Conservation (phyloP, 23 red algal genomes). For the Agarophyton chilense region DNA sequence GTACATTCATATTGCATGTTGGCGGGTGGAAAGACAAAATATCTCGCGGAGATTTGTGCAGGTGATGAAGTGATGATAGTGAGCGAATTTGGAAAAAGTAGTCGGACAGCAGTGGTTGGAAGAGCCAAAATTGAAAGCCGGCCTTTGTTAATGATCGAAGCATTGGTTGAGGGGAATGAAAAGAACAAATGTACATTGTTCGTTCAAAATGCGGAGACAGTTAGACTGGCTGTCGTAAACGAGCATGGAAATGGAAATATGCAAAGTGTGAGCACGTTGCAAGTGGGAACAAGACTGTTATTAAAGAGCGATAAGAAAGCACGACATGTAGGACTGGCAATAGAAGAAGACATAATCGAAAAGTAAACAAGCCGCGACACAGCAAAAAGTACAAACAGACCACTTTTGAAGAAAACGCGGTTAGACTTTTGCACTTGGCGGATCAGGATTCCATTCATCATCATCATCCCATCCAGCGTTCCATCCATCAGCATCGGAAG, state of each 20-base stretch:
- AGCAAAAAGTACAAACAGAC: neutral
- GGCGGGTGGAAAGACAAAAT: constrained; percentile 65
- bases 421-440: neutral
- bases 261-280: constrained; percentile 43
- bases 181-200: constrained; percentile 40
- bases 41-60: constrained; percentile 60
- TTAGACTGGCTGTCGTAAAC: constrained; percentile 39
- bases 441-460: constrained; percentile 17
- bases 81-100: constrained; percentile 17
- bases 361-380: constrained; percentile 36
- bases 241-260: neutral
- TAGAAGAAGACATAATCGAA: constrained; percentile 76
- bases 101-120: constrained; percentile 69
- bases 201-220: constrained; percentile 86
- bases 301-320: constrained; percentile 59
- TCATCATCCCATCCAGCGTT: constrained; percentile 68
- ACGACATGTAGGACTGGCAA: constrained; percentile 65
- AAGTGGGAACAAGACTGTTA: constrained; percentile 44
- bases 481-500: constrained; percentile 59
- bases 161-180: constrained; percentile 15
- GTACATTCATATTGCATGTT: constrained; percentile 72
- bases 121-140: constrained; percentile 74
- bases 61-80: constrained; percentile 71
- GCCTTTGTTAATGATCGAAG: constrained; percentile 65
- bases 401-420: neutral